phyloP scores from a whole-genome alignment of 2,329 filamentous ascomycete species.

The Simplicillium aogashimaense region DNA sequence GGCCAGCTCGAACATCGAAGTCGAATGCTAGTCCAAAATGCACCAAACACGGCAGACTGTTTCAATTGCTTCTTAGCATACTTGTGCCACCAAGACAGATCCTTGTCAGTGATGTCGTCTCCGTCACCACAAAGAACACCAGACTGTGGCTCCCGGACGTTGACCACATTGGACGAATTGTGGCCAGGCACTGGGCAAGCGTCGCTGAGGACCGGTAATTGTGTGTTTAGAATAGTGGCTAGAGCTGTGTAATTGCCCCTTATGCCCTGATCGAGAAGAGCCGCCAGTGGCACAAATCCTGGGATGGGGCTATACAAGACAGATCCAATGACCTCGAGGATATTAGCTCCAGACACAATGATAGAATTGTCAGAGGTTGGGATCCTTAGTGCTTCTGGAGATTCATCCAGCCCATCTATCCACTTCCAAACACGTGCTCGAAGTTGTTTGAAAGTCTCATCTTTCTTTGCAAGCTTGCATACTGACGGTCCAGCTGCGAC shows the following conservation, averaged over 20 bases:
- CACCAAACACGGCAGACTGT: conserved; percentile 20
- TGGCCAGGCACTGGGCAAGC: too few species aligned
- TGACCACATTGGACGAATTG: too few species aligned
- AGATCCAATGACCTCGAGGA: conserved; percentile 17
- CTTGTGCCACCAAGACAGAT: conserved; percentile 14
- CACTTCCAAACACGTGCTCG: conserved; percentile 19
- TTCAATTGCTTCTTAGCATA: conserved; percentile 17
- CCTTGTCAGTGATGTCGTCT: conserved; percentile 11
- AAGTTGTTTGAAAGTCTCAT: conserved; percentile 18
- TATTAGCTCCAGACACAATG: conserved; percentile 20
- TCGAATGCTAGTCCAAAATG: conserved; percentile 23
- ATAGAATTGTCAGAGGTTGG: conserved; percentile 10
- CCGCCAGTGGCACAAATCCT: background rate
- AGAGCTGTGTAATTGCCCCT: too few species aligned
- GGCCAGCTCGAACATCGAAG: conserved; percentile 28
- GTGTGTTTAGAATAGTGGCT: too few species aligned
- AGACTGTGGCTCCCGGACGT: too few species aligned
- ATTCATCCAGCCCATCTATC: conserved; percentile 15
- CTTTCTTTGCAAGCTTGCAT: conserved; percentile 20
- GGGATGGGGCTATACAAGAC: conserved; percentile 22
- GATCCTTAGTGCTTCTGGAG: conserved; percentile 11
- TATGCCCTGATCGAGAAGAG: too few species aligned
- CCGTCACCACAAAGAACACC: conserved; percentile 22
- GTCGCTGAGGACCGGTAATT: too few species aligned
- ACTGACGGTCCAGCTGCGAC: conserved; percentile 9